Evolutionary conservation across 1,284 basidiomycete genomes (phyloP).

Genomic region (Cystobasidium slooffiae): DNA sequence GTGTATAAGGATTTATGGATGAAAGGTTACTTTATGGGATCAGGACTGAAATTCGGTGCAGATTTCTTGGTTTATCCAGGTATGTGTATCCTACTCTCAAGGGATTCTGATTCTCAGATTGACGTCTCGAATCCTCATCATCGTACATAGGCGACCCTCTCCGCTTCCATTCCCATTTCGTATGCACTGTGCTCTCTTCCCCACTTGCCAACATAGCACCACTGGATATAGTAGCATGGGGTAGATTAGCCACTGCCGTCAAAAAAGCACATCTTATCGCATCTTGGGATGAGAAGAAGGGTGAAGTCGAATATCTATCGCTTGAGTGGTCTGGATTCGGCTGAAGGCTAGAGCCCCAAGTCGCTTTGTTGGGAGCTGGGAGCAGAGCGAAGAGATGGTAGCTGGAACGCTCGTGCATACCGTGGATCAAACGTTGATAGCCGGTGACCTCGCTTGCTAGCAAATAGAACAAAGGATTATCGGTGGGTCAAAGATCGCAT

Average conservation of each 20-base stretch:
- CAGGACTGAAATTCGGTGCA: conserved; percentile 90
- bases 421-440: not conserved
- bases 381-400: not conserved
- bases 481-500: too few relatives aligned
- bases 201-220: conserved; percentile 69
- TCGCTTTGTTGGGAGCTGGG: too few relatives aligned
- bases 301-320: conserved; percentile 26
- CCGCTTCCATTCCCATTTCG: conserved; percentile 96
- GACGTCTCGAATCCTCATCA: too few relatives aligned
- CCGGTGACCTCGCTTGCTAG: not conserved
- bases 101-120: too few relatives aligned
- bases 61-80: conserved; percentile 96
- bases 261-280: conserved; percentile 95
- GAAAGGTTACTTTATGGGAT: conserved; percentile 81
- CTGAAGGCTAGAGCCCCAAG: too few relatives aligned
- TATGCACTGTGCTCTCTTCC: conserved; percentile 75
- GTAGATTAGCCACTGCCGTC: conserved; percentile 92
- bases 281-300: conserved; percentile 72
- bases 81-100: conserved; percentile 58
- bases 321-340: conserved; percentile 44
- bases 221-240: conserved; percentile 92
- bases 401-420: not conserved
- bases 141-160: conserved; percentile 78
- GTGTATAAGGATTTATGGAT: conserved; percentile 80
- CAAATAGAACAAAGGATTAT: too few relatives aligned